Percentiles rank a stretch among this genome's conserved stretches.
Conservation (phyloP, 352 stramenopile species). For the Thraustochytrium sp. region DNA sequence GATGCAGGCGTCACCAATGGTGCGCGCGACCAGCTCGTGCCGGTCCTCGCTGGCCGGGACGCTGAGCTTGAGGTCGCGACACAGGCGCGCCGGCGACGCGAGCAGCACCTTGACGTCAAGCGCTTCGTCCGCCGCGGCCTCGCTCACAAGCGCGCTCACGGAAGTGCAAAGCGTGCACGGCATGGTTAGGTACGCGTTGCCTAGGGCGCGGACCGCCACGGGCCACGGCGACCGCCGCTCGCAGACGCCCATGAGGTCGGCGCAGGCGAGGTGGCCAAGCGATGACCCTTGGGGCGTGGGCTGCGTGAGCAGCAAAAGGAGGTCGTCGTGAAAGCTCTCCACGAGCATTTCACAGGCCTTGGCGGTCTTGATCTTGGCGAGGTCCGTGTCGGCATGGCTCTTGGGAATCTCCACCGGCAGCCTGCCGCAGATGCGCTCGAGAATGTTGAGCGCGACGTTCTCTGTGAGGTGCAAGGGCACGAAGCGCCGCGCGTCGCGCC, state of each 20-base stretch:
- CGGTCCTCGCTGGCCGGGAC: neutral
- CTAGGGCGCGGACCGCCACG: neutral
- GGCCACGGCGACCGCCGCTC: neutral
- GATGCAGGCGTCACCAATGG: conserved; percentile 5
- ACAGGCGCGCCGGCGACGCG: neutral
- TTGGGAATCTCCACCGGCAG: conserved; percentile 1
- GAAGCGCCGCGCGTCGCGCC: neutral
- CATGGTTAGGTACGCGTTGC: neutral
- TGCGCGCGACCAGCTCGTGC: neutral
- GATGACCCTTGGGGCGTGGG: neutral
- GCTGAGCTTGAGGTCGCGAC: neutral
- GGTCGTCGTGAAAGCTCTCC: conserved; percentile 6
- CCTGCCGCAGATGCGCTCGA: neutral
- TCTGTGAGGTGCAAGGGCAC: neutral
- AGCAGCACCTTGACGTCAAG: neutral
- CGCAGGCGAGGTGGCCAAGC: neutral
- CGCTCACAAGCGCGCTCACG: neutral
- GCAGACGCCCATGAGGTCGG: neutral
- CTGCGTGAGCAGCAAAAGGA: neutral
- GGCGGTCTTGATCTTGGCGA: neutral
- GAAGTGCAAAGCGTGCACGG: neutral
- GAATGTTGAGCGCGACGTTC: neutral
- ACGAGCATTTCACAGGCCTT: neutral
- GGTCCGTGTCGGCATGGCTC: neutral
- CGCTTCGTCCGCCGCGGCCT: neutral